Conservation (phyloP, 495 filamentous ascomycete genomes). For the Sabuloglossum arenarium region DNA sequence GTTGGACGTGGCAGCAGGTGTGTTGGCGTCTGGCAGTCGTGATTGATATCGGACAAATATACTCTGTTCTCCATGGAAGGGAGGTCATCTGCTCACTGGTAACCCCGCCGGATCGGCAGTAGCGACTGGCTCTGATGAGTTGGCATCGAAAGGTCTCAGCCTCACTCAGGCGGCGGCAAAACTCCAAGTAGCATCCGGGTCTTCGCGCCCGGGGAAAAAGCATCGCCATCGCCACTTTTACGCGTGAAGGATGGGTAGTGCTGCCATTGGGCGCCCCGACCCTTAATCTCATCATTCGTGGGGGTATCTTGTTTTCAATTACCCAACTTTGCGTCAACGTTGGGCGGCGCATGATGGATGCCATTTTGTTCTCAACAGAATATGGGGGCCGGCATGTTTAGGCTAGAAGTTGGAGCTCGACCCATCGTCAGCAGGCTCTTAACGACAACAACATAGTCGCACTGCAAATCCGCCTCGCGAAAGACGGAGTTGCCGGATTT, state of each 20-base stretch:
- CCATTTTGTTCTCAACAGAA: neutral
- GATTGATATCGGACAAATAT: neutral
- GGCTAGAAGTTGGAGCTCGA: neutral
- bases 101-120: neutral
- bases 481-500: no score
- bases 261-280: neutral
- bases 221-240: neutral
- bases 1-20: neutral
- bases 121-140: conserved; percentile 1
- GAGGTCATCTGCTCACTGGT: neutral
- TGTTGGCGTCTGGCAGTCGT: neutral
- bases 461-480: no score
- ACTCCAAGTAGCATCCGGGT: neutral
- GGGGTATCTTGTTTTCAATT: neutral
- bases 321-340: neutral
- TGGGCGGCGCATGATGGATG: neutral
- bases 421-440: no score
- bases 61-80: neutral
- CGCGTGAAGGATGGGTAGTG: neutral
- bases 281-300: neutral
- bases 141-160: neutral
- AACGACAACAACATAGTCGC: no score
- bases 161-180: neutral
- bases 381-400: neutral
- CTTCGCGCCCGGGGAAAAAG: neutral